Conservation (phyloP, 192 early-diverging fungal genomes). For the Paraglomus occultum region DNA sequence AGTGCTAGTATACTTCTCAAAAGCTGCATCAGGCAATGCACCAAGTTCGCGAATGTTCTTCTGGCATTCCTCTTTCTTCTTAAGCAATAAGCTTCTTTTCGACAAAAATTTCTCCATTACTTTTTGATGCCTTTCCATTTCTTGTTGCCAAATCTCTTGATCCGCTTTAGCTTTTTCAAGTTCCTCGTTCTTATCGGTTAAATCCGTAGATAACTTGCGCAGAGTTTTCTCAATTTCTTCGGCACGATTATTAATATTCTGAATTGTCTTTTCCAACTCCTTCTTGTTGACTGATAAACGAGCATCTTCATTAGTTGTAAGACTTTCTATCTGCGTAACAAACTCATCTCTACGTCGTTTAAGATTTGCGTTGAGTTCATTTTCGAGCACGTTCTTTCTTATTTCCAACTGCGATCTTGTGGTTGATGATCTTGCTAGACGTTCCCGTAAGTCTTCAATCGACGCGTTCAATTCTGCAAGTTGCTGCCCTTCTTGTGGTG, state of each 20-base stretch:
- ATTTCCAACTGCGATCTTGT: constrained; percentile 65
- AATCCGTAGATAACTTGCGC: constrained; percentile 21
- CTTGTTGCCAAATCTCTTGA: constrained; percentile 47
- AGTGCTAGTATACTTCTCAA: constrained; percentile 61
- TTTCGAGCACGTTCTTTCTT: constrained; percentile 68
- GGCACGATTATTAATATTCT: constrained; percentile 35
- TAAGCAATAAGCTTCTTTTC: constrained; percentile 64
- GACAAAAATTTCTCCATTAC: constrained; percentile 74
- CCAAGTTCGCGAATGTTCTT: constrained; percentile 92
- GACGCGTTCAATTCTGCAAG: constrained; percentile 50
- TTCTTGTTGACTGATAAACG: constrained; percentile 30
- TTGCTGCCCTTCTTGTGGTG: constrained; percentile 49
- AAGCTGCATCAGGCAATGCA: constrained; percentile 90
- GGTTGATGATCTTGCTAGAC: constrained; percentile 53
- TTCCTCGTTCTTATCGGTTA: constrained; percentile 32
- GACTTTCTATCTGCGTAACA: constrained; percentile 57
- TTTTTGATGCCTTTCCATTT: constrained; percentile 54
- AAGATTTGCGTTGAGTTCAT: constrained; percentile 70
- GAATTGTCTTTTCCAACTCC: constrained; percentile 35
- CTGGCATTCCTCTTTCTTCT: constrained; percentile 85
- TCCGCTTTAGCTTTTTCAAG: constrained; percentile 40
- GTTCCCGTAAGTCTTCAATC: constrained; percentile 54
- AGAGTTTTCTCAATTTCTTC: constrained; percentile 42
- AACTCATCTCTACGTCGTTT: constrained; percentile 66
- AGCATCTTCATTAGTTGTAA: constrained; percentile 45